Evolutionary conservation across 1,284 basidiomycete species (phyloP).

Genomic region (Austroboletus novae-zelandiae): DNA sequence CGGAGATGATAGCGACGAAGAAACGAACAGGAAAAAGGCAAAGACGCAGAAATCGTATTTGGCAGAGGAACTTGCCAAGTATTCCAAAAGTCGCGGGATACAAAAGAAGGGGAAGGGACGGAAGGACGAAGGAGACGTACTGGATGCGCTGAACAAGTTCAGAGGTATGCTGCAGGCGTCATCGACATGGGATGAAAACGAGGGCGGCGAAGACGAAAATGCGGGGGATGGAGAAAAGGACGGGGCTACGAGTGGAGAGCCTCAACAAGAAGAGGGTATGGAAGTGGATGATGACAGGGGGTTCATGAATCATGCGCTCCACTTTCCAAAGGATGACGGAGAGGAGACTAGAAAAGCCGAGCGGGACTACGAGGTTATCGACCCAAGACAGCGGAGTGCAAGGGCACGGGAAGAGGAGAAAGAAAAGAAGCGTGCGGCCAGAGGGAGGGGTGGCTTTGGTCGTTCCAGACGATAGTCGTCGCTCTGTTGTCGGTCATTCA

Average conservation of each 20-base stretch:
- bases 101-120: conserved; percentile 49
- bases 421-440: conserved; percentile 53
- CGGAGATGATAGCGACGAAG: conserved; percentile 57
- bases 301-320: conserved; percentile 75
- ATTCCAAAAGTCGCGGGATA: conserved; percentile 62
- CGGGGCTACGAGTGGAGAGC: conserved; percentile 18
- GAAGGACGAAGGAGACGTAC: conserved; percentile 75
- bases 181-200: conserved; percentile 35
- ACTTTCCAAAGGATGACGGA: conserved; percentile 75
- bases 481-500: neutral
- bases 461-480: conserved; percentile 24
- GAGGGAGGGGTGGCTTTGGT: conserved; percentile 19
- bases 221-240: conserved; percentile 23
- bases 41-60: conserved; percentile 70
- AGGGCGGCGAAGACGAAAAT: conserved; percentile 32
- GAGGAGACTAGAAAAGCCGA: conserved; percentile 81
- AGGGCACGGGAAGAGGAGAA: conserved; percentile 72
- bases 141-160: conserved; percentile 72
- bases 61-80: conserved; percentile 78
- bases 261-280: conserved; percentile 50
- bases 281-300: conserved; percentile 82
- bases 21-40: conserved; percentile 52
- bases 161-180: conserved; percentile 62
- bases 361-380: conserved; percentile 88
- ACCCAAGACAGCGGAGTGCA: conserved; percentile 68